Percentiles rank a stretch among this genome's conserved stretches.
Conservation (phyloP, 2,329 filamentous ascomycete genomes). For the Xylaria digitata region DNA sequence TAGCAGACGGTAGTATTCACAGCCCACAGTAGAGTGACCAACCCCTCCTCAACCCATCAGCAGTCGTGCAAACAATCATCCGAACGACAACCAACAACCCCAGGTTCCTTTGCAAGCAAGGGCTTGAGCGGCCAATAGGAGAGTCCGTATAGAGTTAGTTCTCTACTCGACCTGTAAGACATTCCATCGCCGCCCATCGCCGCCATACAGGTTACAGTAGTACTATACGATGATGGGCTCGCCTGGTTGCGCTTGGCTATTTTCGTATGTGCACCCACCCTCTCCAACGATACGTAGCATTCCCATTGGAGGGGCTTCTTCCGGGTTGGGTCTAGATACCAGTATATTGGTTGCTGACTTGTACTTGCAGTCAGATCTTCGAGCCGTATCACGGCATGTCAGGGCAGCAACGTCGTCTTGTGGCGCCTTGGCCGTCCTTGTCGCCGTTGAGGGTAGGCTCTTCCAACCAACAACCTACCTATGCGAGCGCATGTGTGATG, state of each 20-base stretch:
- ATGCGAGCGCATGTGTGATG: constrained; percentile 10
- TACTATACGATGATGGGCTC: constrained; percentile 23
- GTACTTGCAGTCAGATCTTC: constrained; percentile 16
- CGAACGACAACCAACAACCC: constrained; percentile 23
- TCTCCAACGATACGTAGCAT: constrained; percentile 8
- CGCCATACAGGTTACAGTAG: constrained; percentile 14
- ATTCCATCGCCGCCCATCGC: constrained; percentile 26
- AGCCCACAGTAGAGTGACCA: constrained; percentile 8
- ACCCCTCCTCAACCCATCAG: constrained; percentile 20
- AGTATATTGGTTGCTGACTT: constrained; percentile 27
- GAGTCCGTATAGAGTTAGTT: neutral
- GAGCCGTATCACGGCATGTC: constrained; percentile 16
- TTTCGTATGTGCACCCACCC: constrained; percentile 15
- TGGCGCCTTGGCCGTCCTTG: constrained; percentile 8
- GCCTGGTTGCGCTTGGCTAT: constrained; percentile 24
- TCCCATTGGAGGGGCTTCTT: constrained; percentile 22
- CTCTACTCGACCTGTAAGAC: constrained; percentile 23
- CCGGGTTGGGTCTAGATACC: constrained; percentile 22
- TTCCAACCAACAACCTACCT: neutral
- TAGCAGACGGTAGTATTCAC: neutral
- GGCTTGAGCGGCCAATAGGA: constrained; percentile 22
- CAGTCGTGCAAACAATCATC: constrained; percentile 20
- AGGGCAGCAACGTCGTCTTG: constrained; percentile 28
- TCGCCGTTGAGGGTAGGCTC: constrained; percentile 9
- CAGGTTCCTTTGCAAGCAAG: constrained; percentile 19